Base-by-base conservation (phyloP, 192 early-diverging fungal genomes). In the Jimgerdemannia lactiflua region DNA sequence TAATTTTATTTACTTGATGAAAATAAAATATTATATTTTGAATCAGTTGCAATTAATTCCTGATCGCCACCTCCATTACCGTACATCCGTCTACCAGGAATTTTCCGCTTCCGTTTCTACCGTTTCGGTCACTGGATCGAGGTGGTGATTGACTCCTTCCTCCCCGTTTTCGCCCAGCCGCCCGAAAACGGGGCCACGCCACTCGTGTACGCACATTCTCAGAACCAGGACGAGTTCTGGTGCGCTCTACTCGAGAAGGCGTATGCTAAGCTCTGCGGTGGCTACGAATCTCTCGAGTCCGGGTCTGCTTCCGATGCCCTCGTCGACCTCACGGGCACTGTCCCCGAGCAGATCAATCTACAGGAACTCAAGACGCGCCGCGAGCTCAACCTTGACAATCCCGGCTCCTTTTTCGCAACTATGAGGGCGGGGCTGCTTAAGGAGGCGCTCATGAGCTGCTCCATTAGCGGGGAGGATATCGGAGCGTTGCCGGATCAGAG, bases 101-200 rank as follows among this genome's bases (percentile, higher is more conserved):
- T 86, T 39, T 86, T 86, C 65, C 64, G 79, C 1, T 86, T 86
- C 78, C 29, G 85, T 40, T 86, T 86, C 71, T 86, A 86, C 71
- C 64, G 73, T 3, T 86, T 84, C 71, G 85, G 85, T 8, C 43
- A 78, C 64, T 87, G 86, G 86, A 72, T 84, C 8, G 86, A 87
- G 67, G 86, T 87, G 8, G 84, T 87, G 43, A 78, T 87, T 11
- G 86, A 87, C 70, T 85, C 86, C 73, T 87, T 80, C 54, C 78
- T 87, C 4, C 86, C 86, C 6, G 79, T 75, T 4, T 65, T 18
- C 64, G 64, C 64, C 64, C 29, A 29, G 29, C 29, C 29, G 29
- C 64, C 64, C 14, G 64, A 65, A 65, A 65, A 65, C 19, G 14
- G 14, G 14, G 14, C 64, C 64, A 65, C 64, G 14, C 14, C 14